phyloP scores from a whole-genome alignment of 2,329 filamentous ascomycete genomes.

The Acephala macrosclerotiorum region DNA sequence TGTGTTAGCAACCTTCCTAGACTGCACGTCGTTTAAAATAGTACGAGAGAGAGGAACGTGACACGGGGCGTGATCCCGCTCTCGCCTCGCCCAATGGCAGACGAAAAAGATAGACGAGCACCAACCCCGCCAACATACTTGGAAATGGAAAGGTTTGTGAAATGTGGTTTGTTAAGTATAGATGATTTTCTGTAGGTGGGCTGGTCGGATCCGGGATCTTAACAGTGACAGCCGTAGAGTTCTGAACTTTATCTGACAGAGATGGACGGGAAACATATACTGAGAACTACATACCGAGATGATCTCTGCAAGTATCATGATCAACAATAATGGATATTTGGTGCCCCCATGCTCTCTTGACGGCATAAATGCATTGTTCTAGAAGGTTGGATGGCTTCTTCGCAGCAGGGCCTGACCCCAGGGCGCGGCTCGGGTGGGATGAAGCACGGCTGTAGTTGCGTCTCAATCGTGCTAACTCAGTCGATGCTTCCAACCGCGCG shows the following conservation, averaged over 20 bases:
- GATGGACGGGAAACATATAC: constrained; percentile 4
- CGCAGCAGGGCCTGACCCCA: constrained; percentile 18
- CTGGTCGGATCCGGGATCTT: constrained; percentile 24
- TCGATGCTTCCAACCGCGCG: constrained; percentile 34
- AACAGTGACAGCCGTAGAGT: constrained; percentile 20
- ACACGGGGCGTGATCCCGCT: constrained; percentile 24
- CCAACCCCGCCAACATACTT: background rate
- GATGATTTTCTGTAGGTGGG: constrained; percentile 25
- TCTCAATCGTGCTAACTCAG: constrained; percentile 37
- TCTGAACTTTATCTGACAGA: constrained; percentile 25
- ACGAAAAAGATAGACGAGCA: constrained; percentile 27
- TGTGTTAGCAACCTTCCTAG: constrained; percentile 23
- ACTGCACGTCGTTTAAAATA: constrained; percentile 9
- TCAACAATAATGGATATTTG: constrained; percentile 59
- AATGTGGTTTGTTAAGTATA: background rate
- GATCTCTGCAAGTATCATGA: constrained; percentile 58
- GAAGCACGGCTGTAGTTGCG: constrained; percentile 38
- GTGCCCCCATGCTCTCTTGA: constrained; percentile 54
- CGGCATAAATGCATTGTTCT: constrained; percentile 30
- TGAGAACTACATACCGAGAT: constrained; percentile 55
- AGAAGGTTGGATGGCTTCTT: constrained; percentile 34
- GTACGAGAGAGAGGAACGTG: constrained; percentile 20
- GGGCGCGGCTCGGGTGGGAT: constrained; percentile 27
- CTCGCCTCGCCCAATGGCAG: constrained; percentile 18
- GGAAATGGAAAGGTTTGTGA: background rate